Percentiles rank a stretch among this genome's conserved stretches.
phyloP scores from a whole-genome alignment of 176 grass and related monocot species.

The Raddia guianensis region DNA sequence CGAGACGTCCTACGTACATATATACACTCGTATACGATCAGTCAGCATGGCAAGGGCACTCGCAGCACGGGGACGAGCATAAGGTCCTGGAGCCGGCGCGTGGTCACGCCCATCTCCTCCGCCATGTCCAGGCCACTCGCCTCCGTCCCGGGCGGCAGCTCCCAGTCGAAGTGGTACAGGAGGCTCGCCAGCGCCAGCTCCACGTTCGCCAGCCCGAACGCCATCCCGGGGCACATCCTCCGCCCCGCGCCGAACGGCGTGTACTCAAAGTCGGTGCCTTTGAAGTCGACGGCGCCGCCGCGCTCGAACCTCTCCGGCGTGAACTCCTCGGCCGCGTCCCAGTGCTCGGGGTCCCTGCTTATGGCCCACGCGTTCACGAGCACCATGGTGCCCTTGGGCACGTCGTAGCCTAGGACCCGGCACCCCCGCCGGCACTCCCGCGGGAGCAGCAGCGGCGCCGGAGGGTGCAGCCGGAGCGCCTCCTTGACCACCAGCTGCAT shows the following conservation, averaged over 20 bases:
- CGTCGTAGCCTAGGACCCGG: conserved; percentile 23
- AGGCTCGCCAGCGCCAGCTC: conserved; percentile 41
- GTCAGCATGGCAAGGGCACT: neutral
- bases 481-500: conserved; percentile 47
- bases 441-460: conserved; percentile 26
- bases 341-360: conserved; percentile 7
- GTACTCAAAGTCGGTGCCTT: conserved; percentile 32
- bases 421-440: conserved; percentile 17
- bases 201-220: conserved; percentile 21
- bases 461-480: conserved; percentile 38
- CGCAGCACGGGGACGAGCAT: neutral
- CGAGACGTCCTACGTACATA: too few relatives aligned
- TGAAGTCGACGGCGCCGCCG: neutral
- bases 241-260: conserved; percentile 43
- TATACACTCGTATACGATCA: too few relatives aligned
- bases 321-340: conserved; percentile 26
- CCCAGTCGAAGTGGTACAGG: conserved; percentile 55
- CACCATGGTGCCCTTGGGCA: conserved; percentile 37
- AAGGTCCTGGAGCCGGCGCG: conserved; percentile 3
- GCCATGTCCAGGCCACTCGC: conserved; percentile 36
- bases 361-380: conserved; percentile 50
- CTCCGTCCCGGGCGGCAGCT: neutral
- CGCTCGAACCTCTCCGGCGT: conserved; percentile 11
- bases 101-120: conserved; percentile 18
- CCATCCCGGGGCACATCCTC: conserved; percentile 48